phyloP scores from a whole-genome alignment of 2,329 filamentous ascomycete genomes.

The Verticillium longisporum region DNA sequence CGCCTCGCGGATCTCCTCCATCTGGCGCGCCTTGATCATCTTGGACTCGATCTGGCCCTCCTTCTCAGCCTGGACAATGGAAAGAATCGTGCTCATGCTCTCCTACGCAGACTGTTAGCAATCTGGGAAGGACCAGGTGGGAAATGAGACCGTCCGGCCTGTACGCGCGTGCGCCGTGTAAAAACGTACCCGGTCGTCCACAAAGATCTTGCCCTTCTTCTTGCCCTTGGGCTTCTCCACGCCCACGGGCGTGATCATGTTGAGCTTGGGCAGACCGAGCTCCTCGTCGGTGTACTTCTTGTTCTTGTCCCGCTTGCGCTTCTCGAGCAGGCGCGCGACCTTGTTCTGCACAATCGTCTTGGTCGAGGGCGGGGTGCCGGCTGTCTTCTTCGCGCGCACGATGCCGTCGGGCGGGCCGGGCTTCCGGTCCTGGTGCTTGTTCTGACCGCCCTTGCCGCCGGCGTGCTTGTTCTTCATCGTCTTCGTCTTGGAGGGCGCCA shows the following conservation, averaged over 20 bases:
- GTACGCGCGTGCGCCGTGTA: no score
- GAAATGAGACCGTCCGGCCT: no score
- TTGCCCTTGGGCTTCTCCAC: constrained; percentile 87
- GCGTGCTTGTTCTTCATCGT: constrained; percentile 62
- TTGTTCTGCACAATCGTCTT: constrained; percentile 25
- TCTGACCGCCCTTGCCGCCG: constrained; percentile 38
- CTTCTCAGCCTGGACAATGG: constrained; percentile 93
- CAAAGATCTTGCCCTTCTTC: constrained; percentile 98
- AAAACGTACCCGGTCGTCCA: constrained; percentile 71
- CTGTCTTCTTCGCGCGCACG: constrained; percentile 43
- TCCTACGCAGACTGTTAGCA: constrained; percentile 45
- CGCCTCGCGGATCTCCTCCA: constrained; percentile 94
- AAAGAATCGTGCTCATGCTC: constrained; percentile 91
- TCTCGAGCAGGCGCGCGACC: constrained; percentile 56
- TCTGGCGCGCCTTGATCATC: constrained; percentile 89
- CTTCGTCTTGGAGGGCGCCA: constrained; percentile 50
- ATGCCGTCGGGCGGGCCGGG: constrained; percentile 35
- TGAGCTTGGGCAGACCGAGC: constrained; percentile 71
- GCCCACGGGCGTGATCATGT: constrained; percentile 87
- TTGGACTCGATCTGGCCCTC: constrained; percentile 97
- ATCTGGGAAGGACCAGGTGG: no score
- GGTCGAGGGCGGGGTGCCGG: constrained; percentile 32
- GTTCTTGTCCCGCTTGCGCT: constrained; percentile 76
- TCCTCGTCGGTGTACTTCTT: constrained; percentile 82
- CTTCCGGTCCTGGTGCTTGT: constrained; percentile 27